Evolutionary conservation across 2,329 filamentous ascomycete genomes (phyloP), one percentile per base, ranked within the genome.

Genomic region (Tolypocladium ovalisporum): DNA sequence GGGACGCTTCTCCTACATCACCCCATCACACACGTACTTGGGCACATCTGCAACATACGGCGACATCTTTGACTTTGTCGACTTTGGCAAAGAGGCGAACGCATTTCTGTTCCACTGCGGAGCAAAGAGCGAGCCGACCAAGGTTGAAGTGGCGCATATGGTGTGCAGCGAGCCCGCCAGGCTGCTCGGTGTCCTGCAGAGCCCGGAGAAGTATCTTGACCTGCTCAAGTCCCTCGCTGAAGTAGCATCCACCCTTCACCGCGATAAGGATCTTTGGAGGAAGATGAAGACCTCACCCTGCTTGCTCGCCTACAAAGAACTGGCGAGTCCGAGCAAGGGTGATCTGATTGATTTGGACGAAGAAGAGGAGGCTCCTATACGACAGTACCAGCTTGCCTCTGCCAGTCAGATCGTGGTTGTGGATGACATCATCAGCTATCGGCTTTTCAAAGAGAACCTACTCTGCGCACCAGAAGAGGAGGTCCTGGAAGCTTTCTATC

Each of bases 41-140:
- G 94, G 94, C 10, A 86, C 62, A 34, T 84, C 80, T 7, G 70
- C 74, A 2, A 79, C 78, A 9, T 99, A 95, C 65, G 88, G 84
- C 13, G 89, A 96, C 36, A 95, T 99, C 36, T 96, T 99, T 63
- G 91, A 97, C 68, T 99, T 97, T 71, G 92, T 97, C 17, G 89
- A 97, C 68, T 99, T 97, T 73, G 91, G 93, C 0, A 75, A 80
- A 37, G 86, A 93, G 67, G 93, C 90, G 2, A 97, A 97, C 66
- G 79, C 88, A 0, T 99, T 99, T 66, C 75, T 99, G 22, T 83
- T 91, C 64, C 89, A 89, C 61, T 90, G 92, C 62, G 94, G 94
- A 12, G 93, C 91, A 3, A 97, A 96, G 71, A 86, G 84, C 61
- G 93, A 99, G 70, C 94, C 94, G 4, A 95, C 88, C 3, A 94